These are phyloP conservation scores for Leccinum pellstonianum DNA, from an alignment of 768 basidiomycete genomes.

Conservation along the genomic window DNA sequence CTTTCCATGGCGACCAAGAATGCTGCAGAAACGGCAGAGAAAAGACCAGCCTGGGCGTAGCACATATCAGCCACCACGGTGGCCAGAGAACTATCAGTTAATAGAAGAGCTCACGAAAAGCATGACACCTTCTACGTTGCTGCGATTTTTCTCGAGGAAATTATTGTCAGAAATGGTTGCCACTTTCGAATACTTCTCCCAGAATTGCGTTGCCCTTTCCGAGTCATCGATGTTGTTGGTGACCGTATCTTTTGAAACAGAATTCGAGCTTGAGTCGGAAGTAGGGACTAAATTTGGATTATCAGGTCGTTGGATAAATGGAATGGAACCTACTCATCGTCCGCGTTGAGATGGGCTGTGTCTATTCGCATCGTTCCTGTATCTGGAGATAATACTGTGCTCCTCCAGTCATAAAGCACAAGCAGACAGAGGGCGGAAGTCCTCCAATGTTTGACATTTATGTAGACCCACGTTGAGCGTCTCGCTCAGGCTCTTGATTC, in stretches of 20 bases:
- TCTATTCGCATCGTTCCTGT: not conserved
- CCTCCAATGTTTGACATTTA: not conserved
- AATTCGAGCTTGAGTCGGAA: not conserved
- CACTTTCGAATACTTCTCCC: not conserved
- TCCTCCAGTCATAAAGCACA: not conserved
- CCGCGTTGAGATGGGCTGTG: not conserved
- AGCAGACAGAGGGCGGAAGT: not conserved
- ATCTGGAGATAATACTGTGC: not conserved
- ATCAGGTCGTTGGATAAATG: not conserved
- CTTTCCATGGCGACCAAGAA: slow-evolving; percentile 40
- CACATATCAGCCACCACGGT: not conserved
- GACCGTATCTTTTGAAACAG: not conserved
- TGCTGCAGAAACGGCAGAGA: slow-evolving; percentile 39
- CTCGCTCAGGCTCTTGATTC: not conserved
- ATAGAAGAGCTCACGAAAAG: slow-evolving; percentile 1
- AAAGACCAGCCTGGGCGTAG: slow-evolving; percentile 38
- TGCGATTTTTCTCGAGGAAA: not conserved
- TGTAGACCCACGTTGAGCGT: not conserved
- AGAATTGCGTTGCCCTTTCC: not conserved
- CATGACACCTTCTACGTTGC: slow-evolving; percentile 3
- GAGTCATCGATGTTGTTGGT: not conserved
- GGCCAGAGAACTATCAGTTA: not conserved
- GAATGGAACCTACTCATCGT: not conserved
- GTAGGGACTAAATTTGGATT: not conserved
- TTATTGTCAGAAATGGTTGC: not conserved